A percentile compares a stretch with the other conserved stretches of the same genome.
Evolutionary conservation across 345 rosid species (phyloP).

Genomic region (Gossypium thurberi): DNA sequence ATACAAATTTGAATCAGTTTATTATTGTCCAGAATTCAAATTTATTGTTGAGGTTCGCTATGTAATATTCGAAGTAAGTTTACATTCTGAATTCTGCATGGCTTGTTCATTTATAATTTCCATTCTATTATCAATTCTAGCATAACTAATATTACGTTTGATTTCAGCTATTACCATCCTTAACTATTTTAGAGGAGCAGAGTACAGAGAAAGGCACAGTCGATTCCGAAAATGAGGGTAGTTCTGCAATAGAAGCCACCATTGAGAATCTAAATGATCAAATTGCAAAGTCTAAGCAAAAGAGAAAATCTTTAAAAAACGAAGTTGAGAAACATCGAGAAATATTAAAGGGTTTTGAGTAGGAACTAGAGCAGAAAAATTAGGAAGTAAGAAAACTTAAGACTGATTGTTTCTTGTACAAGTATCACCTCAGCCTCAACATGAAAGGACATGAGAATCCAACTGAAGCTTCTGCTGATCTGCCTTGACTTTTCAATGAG

Average conservation of each 20-base stretch:
- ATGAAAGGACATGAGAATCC: neutral
- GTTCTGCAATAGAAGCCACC: neutral
- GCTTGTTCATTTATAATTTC: too few relatives aligned
- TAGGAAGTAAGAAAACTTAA: neutral
- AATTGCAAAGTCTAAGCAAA: neutral
- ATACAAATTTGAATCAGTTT: neutral
- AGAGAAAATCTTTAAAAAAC: neutral
- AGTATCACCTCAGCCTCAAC: neutral
- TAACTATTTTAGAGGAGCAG: neutral
- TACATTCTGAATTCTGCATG: neutral
- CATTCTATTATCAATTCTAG: too few relatives aligned
- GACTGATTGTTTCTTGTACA: neutral
- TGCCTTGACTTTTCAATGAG: neutral
- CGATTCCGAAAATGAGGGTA: neutral
- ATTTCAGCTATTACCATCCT: neutral
- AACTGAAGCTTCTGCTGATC: neutral
- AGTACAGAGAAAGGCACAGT: neutral
- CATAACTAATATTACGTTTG: too few relatives aligned
- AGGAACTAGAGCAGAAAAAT: neutral
- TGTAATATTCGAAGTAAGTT: neutral
- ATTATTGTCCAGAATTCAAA: neutral
- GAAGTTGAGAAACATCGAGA: neutral
- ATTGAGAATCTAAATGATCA: neutral
- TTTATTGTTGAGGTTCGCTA: neutral
- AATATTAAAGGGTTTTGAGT: neutral